A percentile compares a stretch with the other conserved stretches of the same genome.
phyloP scores from a whole-genome alignment of 2,329 filamentous ascomycete genomes.

The Fusarium euwallaceae region DNA sequence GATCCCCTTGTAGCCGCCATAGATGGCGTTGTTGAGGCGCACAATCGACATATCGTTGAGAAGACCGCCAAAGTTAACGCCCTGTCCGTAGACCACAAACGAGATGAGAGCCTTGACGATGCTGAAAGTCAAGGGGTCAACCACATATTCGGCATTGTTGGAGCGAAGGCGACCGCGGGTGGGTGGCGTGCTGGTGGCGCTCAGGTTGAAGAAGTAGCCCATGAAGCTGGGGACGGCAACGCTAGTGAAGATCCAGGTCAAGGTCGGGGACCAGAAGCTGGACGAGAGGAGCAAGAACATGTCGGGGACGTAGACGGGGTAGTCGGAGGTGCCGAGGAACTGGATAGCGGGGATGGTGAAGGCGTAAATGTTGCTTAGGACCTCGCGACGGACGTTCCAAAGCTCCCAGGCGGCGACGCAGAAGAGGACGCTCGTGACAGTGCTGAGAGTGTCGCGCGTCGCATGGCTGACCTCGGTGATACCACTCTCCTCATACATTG shows the following conservation, averaged over 20 bases:
- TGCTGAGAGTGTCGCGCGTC: conserved; percentile 78
- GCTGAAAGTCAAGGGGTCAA: conserved; percentile 92
- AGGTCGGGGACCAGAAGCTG: conserved; percentile 86
- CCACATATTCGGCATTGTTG: conserved; percentile 65
- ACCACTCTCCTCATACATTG: conserved; percentile 74
- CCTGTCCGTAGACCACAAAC: conserved; percentile 83
- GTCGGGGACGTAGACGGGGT: conserved; percentile 80
- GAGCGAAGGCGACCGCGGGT: conserved; percentile 59
- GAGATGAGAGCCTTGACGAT: conserved; percentile 86
- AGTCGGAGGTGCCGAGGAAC: conserved; percentile 67
- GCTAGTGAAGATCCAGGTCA: conserved; percentile 82
- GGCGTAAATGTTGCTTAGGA: conserved; percentile 79
- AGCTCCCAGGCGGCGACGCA: conserved; percentile 78
- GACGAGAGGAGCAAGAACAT: conserved; percentile 81
- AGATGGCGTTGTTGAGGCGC: conserved; percentile 75
- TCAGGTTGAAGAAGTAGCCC: conserved; percentile 94
- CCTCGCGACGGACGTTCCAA: conserved; percentile 74
- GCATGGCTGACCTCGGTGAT: conserved; percentile 75
- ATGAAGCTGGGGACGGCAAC: conserved; percentile 76
- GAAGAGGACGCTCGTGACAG: conserved; percentile 78
- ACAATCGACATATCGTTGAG: conserved; percentile 71
- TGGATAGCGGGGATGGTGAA: conserved; percentile 77
- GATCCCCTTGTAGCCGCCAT: conserved; percentile 78
- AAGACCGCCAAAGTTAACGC: conserved; percentile 72
- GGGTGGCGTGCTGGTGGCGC: conserved; percentile 61